phyloP scores from a whole-genome alignment of 257 asterid genomes.

The Avicennia marina region DNA sequence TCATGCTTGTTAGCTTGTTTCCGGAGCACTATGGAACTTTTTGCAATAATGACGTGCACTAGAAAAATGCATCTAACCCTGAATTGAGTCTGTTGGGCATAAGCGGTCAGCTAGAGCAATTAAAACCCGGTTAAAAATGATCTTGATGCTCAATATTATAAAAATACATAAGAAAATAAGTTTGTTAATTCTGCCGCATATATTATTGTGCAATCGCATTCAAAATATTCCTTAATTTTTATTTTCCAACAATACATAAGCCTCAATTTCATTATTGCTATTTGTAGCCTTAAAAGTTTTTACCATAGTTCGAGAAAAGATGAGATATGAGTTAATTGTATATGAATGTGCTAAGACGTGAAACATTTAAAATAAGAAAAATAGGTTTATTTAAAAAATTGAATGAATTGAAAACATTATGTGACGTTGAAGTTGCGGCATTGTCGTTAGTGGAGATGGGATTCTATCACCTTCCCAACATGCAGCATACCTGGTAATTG shows the following conservation, averaged over 20 bases:
- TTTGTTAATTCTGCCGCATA: neutral
- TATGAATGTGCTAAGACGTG: conserved; percentile 39
- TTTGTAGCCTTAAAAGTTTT: conserved; percentile 24
- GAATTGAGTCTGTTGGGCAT: neutral
- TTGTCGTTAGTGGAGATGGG: conserved; percentile 32
- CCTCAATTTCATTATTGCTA: conserved; percentile 20
- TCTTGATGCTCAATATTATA: neutral
- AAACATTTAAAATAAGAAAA: conserved; percentile 42
- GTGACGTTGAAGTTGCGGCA: conserved; percentile 40
- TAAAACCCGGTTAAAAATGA: neutral
- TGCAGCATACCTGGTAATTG: conserved; percentile 28
- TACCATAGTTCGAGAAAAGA: conserved; percentile 51
- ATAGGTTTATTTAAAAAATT: conserved; percentile 40
- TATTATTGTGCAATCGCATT: neutral
- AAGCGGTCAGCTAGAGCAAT: no score
- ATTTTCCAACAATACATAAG: neutral
- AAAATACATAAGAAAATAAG: neutral
- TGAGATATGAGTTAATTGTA: conserved; percentile 42
- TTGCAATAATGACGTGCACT: neutral
- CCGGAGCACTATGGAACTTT: neutral
- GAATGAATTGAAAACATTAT: conserved; percentile 37
- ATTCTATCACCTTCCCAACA: conserved; percentile 26
- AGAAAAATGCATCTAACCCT: neutral
- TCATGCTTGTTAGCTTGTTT: neutral
- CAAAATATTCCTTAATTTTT: neutral